Evolutionary conservation across 768 basidiomycete species (phyloP), one percentile per base, ranked within the genome.

Genomic region (Tricholoma sp.): DNA sequence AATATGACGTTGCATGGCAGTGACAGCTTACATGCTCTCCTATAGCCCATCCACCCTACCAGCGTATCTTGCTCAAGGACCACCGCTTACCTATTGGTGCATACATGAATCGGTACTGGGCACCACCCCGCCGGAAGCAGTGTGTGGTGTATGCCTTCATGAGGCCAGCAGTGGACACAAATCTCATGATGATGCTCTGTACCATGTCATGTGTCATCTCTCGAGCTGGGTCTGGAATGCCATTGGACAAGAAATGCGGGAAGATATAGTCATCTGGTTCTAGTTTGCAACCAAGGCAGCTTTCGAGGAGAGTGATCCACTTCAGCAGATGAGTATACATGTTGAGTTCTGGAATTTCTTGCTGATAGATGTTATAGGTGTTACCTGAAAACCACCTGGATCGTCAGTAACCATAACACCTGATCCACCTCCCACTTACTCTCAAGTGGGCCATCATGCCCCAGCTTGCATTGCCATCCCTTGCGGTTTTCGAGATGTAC

Each of bases 21-120:
- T 24, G 24, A 24, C 24, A 24, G 24, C 24, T 24, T 24, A 24
- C 24, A 24, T 24, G 24, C 4, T 24, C 24, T 24, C 24, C 24
- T 24, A 24, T 24, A 24, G 24, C 24, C 24, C 24, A 24, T 4
- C 24, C 24, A 24, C 24, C 24, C 24, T 4, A 51, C 48, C 17
- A 17, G 7, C 5, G n/a, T 18, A 41, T 65, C 7, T 39, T 51
- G 1, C 49, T 44, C 18, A 74, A 45, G 0, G 63, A 50, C 73
- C 74, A 76, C 4, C 65, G 61, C 20, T 15, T 39, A 3, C 15
- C 37, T 12, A 70, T 31, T 1, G 69, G 73, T 0, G 72, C 72
- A 60, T 61, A 72, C 65, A 72, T 72, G 52, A 74, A 70, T 0
- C 63, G 55, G 45, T 73, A 73, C 53, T 73, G 71, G 1, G 70